phyloP scores from a whole-genome alignment of 192 early-diverging fungal species.

The Pilaira anomala region DNA sequence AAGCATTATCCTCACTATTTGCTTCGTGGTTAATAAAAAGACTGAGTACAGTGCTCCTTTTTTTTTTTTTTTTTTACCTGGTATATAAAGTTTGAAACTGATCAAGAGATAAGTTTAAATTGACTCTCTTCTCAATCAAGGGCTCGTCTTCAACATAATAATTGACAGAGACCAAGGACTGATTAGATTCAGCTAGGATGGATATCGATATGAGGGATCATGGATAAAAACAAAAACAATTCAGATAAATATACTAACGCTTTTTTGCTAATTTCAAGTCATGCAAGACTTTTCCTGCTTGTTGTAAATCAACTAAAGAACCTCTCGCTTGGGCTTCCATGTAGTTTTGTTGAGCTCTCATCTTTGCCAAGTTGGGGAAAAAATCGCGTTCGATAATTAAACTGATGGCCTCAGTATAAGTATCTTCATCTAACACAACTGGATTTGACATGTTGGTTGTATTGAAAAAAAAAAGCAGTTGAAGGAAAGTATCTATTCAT shows the following conservation, averaged over 20 bases:
- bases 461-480: too few relatives aligned
- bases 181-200: too few relatives aligned
- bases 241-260: neutral
- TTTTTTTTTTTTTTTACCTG: constrained; percentile 18
- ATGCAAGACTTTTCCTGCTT: constrained; percentile 20
- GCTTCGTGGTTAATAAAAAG: too few relatives aligned
- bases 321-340: constrained; percentile 51
- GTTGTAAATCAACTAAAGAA: constrained; percentile 29
- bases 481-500: too few relatives aligned
- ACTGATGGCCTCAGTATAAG: constrained; percentile 68
- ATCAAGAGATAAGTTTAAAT: constrained; percentile 62
- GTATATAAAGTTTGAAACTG: constrained; percentile 72
- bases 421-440: constrained; percentile 71
- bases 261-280: constrained; percentile 19
- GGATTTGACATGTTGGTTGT: constrained; percentile 20
- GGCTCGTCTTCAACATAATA: constrained; percentile 20
- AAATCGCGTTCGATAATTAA: constrained; percentile 83
- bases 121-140: constrained; percentile 21
- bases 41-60: too few relatives aligned
- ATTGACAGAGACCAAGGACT: neutral
- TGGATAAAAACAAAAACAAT: too few relatives aligned
- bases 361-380: constrained; percentile 67
- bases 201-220: too few relatives aligned
- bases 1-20: constrained; percentile 81
- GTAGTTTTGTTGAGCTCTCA: constrained; percentile 55